Percentiles rank a stretch among this genome's conserved stretches.
Evolutionary conservation across 2,329 filamentous ascomycete species (phyloP).

Genomic region (Tolypocladium album): DNA sequence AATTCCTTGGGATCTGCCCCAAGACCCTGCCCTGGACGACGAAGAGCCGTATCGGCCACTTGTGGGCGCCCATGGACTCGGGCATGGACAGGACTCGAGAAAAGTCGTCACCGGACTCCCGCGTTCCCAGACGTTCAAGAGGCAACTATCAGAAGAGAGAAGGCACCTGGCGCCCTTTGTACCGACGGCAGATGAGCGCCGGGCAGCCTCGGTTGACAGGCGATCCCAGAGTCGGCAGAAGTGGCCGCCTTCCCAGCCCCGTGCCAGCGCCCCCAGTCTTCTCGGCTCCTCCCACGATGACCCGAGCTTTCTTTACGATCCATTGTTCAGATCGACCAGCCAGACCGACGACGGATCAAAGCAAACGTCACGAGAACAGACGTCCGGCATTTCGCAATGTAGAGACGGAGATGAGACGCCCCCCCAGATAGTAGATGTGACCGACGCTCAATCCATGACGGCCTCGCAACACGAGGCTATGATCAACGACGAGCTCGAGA

Average conservation of each 20-base stretch:
- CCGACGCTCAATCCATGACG: slow-evolving; percentile 37
- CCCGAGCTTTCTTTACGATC: slow-evolving; percentile 6
- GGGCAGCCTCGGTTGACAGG: slow-evolving; percentile 58
- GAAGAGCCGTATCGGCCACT: slow-evolving; percentile 3
- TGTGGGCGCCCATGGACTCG: slow-evolving; percentile 4
- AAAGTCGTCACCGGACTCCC: slow-evolving; percentile 72
- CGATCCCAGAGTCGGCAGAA: slow-evolving; percentile 24
- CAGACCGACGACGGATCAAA: slow-evolving; percentile 5
- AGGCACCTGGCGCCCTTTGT: slow-evolving; percentile 59
- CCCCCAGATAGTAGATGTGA: slow-evolving; percentile 13
- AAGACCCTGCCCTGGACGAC: slow-evolving; percentile 26
- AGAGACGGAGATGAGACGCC: slow-evolving; percentile 7
- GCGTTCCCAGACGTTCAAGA: slow-evolving; percentile 66
- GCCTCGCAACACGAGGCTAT: slow-evolving; percentile 48
- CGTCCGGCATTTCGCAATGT: background rate
- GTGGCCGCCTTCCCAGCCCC: slow-evolving; percentile 18
- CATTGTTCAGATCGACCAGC: slow-evolving; percentile 7
- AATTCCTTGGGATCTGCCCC: slow-evolving; percentile 6
- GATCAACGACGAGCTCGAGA: slow-evolving; percentile 74
- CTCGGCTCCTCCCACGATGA: slow-evolving; percentile 15
- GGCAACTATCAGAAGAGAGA: slow-evolving; percentile 72
- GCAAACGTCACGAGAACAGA: background rate
- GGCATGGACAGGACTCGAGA: slow-evolving; percentile 14
- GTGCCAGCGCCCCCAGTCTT: slow-evolving; percentile 38
- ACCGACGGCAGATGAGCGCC: slow-evolving; percentile 53